These are phyloP conservation scores for Oryza rufipogon DNA, from an alignment of 176 grass and related monocot genomes.

Conservation along the genomic window DNA sequence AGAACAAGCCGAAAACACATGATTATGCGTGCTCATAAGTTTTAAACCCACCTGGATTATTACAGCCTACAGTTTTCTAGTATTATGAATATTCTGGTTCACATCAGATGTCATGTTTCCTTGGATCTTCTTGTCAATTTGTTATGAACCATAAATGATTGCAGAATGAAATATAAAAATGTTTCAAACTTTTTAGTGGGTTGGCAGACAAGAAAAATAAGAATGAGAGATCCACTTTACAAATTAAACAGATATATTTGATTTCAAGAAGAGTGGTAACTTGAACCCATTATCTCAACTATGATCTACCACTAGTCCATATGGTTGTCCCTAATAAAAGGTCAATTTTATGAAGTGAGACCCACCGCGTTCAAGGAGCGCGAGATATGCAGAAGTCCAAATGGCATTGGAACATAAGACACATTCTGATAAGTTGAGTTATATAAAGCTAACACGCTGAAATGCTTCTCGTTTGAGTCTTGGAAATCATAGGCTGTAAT, in stretches of 20 bases:
- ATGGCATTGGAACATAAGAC: constrained; percentile 43
- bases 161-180: constrained; percentile 19
- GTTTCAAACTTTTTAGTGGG: neutral
- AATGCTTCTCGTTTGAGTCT: constrained; percentile 52
- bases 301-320: neutral
- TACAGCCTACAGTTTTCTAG: neutral
- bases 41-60: constrained; percentile 25
- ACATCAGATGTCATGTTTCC: neutral
- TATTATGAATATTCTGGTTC: neutral
- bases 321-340: neutral
- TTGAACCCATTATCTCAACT: neutral
- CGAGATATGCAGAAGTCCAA: constrained; percentile 49
- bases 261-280: neutral
- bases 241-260: neutral
- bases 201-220: constrained; percentile 21
- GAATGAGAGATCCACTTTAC: neutral
- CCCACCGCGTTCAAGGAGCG: constrained; percentile 56
- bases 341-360: constrained; percentile 7
- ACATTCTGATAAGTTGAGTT: constrained; percentile 62
- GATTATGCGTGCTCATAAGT: constrained; percentile 10
- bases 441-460: constrained; percentile 49
- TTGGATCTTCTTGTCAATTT: constrained; percentile 5
- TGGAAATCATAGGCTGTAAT: constrained; percentile 70
- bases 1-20: neutral
- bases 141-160: neutral